Evolutionary conservation across 345 rosid species (phyloP), one percentile per base, ranked within the genome.

Genomic region (Salix arbutifolia): DNA sequence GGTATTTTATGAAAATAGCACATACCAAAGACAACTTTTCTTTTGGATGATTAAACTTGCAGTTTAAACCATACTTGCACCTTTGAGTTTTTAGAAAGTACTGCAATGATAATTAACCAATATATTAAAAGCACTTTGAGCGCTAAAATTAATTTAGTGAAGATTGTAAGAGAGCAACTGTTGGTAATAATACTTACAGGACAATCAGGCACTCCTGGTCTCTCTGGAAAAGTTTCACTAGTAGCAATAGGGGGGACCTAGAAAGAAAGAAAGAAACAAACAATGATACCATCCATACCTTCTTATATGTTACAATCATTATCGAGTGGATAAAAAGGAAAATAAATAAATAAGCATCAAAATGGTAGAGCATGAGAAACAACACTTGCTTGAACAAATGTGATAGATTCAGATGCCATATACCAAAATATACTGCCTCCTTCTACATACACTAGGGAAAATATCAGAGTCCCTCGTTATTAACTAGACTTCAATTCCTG

Each of bases 31-130:
- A 81, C 74, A 79, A 60, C 17, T 71, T 80, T 70, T 86, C 89
- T 83, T 75, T 89, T 7, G 97, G 99, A 87, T 95, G 99, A 89
- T 95, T 95, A 85, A 95, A 95, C 88, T 84, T 92, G 96, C 99
- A 95, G 81, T 87, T 91, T 26, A 78, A 73, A 48, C 93, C 99
- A 85, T 89, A 95, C 86, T 90, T 95, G 93, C 97, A 95, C 77
- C 87, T 90, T 85, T 90, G 96, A 67, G 99, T 95, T 84, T 95
- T 95, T 65, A 95, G 31, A 78, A 88, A 95, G 83, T 87, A 95
- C 99, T 95, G 87, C 86, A 90, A 78, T 26, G 42, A 48, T 48
- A 5, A 72, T 65, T 65, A 40, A 69, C 62, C 79, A 69, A 42
- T 65, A 6, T 69, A 72, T 74, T 23, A 44, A 72, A 71, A 83